Percentiles rank a stretch among this genome's conserved stretches.
phyloP scores from a whole-genome alignment of 106 monocot genomes.

The Iris macrosiphon region DNA sequence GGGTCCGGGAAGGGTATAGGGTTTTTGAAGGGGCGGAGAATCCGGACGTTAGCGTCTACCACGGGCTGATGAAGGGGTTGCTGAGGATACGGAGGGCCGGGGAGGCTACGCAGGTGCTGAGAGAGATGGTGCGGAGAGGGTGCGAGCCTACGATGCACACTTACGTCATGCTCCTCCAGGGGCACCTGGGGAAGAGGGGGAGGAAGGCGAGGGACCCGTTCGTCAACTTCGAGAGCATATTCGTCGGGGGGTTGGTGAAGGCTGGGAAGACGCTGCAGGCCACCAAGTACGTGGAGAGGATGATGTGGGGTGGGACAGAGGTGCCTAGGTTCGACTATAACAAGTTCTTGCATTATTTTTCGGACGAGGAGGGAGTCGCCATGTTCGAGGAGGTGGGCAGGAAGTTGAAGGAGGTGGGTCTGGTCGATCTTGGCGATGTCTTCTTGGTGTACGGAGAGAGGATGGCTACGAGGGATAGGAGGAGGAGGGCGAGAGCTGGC shows the following conservation, averaged over 20 bases:
- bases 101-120: constrained; percentile 75
- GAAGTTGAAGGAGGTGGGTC: constrained; percentile 57
- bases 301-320: constrained; percentile 38
- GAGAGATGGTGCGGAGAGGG: constrained; percentile 58
- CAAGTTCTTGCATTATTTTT: constrained; percentile 69
- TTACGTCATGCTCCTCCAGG: constrained; percentile 84
- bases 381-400: constrained; percentile 87
- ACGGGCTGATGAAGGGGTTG: constrained; percentile 82
- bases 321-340: constrained; percentile 81
- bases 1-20: constrained; percentile 50
- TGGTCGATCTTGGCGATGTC: constrained; percentile 66
- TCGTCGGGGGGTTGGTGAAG: constrained; percentile 82
- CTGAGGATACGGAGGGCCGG: constrained; percentile 40
- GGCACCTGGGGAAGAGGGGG: constrained; percentile 81
- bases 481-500: constrained; percentile 26
- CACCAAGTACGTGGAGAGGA: constrained; percentile 80
- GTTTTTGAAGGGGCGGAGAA: constrained; percentile 16
- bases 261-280: constrained; percentile 49
- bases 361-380: constrained; percentile 59
- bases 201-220: constrained; percentile 53
- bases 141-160: constrained; percentile 85
- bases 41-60: constrained; percentile 39
- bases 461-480: constrained; percentile 82
- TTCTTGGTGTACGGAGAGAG: constrained; percentile 75
- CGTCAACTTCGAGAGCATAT: constrained; percentile 73